Percentiles rank a stretch among this genome's conserved stretches.
phyloP scores from a whole-genome alignment of 805 yeast genomes.

The Candida ortonii region DNA sequence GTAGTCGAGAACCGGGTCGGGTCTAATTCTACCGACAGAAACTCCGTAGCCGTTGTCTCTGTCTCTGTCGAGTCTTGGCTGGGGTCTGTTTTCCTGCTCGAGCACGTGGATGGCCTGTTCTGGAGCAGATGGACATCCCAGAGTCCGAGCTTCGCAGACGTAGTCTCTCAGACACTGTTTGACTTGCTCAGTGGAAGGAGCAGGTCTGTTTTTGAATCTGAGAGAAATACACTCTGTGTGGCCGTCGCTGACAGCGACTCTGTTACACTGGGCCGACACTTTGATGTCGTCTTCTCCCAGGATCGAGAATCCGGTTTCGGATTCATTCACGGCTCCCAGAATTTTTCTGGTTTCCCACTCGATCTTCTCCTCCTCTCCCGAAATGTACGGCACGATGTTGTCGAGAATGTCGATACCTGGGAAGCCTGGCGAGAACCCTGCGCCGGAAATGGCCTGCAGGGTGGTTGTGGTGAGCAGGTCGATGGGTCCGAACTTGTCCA shows the following conservation, averaged over 20 bases:
- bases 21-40: constrained; percentile 90
- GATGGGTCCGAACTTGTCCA: constrained; percentile 86
- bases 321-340: constrained; percentile 60
- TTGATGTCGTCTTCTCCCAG: constrained; percentile 67
- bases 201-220: constrained; percentile 74
- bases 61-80: constrained; percentile 95
- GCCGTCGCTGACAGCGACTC: constrained; percentile 97
- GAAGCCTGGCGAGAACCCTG: constrained; percentile 97
- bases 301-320: constrained; percentile 53
- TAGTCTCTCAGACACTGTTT: constrained; percentile 68
- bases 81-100: constrained; percentile 92
- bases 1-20: constrained; percentile 87
- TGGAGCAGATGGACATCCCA: constrained; percentile 92
- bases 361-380: constrained; percentile 97
- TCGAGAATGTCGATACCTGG: constrained; percentile 93
- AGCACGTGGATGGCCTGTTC: constrained; percentile 86
- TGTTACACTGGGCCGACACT: constrained; percentile 94
- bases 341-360: constrained; percentile 98
- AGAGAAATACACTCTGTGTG: constrained; percentile 94
- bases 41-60: constrained; percentile 94
- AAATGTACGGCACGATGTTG: constrained; percentile 89
- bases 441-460: constrained; percentile 96
- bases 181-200: constrained; percentile 81
- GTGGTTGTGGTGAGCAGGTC: constrained; percentile 86
- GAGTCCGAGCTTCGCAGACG: constrained; percentile 74